Evolutionary conservation across 2,329 filamentous ascomycete genomes (phyloP).

Genomic region (Colletotrichum acutatum): DNA sequence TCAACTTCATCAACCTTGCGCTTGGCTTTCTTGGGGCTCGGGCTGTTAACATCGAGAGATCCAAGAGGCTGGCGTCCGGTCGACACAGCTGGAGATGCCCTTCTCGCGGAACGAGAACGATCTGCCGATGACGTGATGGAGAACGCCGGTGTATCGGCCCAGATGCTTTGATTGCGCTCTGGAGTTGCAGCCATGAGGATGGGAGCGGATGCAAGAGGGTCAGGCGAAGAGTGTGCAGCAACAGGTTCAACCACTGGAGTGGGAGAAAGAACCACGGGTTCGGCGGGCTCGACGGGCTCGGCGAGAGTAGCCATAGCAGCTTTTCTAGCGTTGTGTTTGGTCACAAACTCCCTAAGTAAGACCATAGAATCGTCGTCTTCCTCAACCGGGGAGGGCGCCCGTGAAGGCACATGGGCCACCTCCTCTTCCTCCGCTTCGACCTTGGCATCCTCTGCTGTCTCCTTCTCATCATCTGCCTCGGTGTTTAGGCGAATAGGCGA

Average conservation of each 20-base stretch:
- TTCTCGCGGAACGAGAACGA: background rate
- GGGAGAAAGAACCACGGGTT: background rate
- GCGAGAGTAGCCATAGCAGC: slow-evolving; percentile 45
- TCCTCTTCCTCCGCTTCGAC: background rate
- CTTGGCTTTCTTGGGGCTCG: slow-evolving; percentile 50
- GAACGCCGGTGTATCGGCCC: slow-evolving; percentile 6
- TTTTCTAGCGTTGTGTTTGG: slow-evolving; percentile 42
- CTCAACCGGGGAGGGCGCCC: background rate
- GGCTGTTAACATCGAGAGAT: slow-evolving; percentile 50
- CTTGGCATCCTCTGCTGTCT: background rate
- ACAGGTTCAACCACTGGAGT: background rate
- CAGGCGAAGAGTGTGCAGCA: background rate
- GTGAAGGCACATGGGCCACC: background rate
- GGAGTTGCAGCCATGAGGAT: slow-evolving; percentile 15
- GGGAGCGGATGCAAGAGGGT: background rate
- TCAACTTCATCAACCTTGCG: slow-evolving; percentile 44
- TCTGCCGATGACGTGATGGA: slow-evolving; percentile 10
- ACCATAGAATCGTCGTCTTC: slow-evolving; percentile 17
- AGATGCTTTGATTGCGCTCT: slow-evolving; percentile 19
- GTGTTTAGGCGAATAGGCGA: background rate
- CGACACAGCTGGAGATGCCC: slow-evolving; percentile 6
- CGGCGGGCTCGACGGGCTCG: slow-evolving; percentile 21
- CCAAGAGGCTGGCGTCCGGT: slow-evolving; percentile 43
- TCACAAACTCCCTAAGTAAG: slow-evolving; percentile 27
- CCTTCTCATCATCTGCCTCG: background rate